phyloP scores from a whole-genome alignment of 2,329 filamentous ascomycete species.

The Aspergillus ochraceoroseus region DNA sequence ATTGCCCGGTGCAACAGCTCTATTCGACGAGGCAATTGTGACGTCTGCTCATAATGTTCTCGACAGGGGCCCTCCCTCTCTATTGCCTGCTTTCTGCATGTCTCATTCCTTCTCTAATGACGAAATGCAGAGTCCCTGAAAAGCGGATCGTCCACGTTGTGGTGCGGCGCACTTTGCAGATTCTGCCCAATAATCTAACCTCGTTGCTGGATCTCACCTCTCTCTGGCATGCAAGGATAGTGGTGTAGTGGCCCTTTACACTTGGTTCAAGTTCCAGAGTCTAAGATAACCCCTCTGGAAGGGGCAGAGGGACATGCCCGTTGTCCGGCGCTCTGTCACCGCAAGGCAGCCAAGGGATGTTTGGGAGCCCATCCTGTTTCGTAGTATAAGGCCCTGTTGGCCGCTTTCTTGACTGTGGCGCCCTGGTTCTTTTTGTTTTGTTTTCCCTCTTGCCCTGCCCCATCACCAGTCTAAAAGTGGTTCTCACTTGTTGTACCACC shows the following conservation, averaged over 20 bases:
- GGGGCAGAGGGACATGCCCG: conserved; percentile 23
- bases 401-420: conserved; percentile 8
- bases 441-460: conserved; percentile 12
- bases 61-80: conserved; percentile 10
- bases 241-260: conserved; percentile 22
- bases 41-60: conserved; percentile 16
- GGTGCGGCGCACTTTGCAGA: conserved; percentile 20
- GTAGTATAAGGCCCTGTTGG: conserved; percentile 31
- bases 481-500: conserved; percentile 11
- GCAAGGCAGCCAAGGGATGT: conserved; percentile 31
- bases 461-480: conserved; percentile 13
- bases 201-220: conserved; percentile 23
- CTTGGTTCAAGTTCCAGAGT: conserved; percentile 26
- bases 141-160: conserved; percentile 34
- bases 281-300: conserved; percentile 28
- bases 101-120: conserved; percentile 35
- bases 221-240: conserved; percentile 40
- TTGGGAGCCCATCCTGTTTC: conserved; percentile 7
- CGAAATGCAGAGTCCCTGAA: conserved; percentile 23
- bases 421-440: conserved; percentile 15
- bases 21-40: conserved; percentile 14
- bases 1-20: conserved; percentile 27
- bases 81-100: conserved; percentile 24
- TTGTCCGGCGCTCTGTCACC: conserved; percentile 19
- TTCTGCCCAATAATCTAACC: conserved; percentile 26